A percentile compares a stretch with the other conserved stretches of the same genome.
These are phyloP conservation scores for Larix sibirica DNA, from an alignment of 83 land plant genomes.

Conservation along the genomic window DNA sequence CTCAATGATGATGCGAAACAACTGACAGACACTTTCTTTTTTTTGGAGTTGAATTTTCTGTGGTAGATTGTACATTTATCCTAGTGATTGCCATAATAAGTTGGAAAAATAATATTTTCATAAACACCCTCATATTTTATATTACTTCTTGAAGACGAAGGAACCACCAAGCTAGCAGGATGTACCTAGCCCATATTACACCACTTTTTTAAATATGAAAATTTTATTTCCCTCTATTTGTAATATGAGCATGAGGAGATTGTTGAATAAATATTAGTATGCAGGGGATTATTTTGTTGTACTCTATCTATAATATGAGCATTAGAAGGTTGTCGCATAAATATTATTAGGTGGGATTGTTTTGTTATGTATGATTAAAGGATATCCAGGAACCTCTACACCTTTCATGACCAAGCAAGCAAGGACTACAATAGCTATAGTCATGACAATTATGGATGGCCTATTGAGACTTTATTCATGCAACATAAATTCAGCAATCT, in stretches of 20 bases:
- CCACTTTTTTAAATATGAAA: slow-evolving; percentile 18
- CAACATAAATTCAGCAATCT: neutral
- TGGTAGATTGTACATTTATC: too few species aligned
- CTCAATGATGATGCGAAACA: slow-evolving; percentile 34
- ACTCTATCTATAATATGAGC: slow-evolving; percentile 22
- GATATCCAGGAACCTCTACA: neutral
- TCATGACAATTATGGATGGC: neutral
- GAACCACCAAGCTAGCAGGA: slow-evolving; percentile 19
- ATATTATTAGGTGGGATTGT: neutral
- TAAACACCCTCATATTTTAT: slow-evolving; percentile 9
- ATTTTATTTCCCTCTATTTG: slow-evolving; percentile 22
- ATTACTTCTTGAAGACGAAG: slow-evolving; percentile 34
- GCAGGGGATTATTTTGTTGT: slow-evolving; percentile 3
- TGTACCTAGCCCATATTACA: slow-evolving; percentile 19
- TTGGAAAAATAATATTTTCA: slow-evolving; percentile 15
- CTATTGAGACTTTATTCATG: neutral
- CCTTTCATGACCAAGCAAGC: neutral
- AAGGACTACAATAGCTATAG: neutral
- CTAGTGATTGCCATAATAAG: too few species aligned
- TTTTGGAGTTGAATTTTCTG: too few species aligned
- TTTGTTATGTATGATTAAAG: neutral
- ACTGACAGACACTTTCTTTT: slow-evolving; percentile 17
- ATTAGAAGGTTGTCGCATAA: neutral
- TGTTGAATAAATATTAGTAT: slow-evolving; percentile 30
- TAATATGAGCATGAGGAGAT: slow-evolving; percentile 23